Base-by-base conservation (phyloP, 345 rosid genomes). In the Pugionium cornutum region DNA sequence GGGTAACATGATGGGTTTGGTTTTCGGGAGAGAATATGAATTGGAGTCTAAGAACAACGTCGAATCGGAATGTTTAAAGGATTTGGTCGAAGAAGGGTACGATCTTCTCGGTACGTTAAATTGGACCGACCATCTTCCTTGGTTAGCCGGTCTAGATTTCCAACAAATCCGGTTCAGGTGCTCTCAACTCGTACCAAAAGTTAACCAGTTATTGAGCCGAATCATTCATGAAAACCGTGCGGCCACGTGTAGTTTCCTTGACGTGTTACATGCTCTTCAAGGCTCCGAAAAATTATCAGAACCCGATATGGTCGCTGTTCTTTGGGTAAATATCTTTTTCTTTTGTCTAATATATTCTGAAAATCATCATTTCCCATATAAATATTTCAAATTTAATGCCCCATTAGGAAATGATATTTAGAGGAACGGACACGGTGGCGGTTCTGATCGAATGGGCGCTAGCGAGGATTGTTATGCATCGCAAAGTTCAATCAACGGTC, bases 361-460 rank as follows among this genome's bases (percentile, higher is more conserved):
- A 1, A 9, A 27, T 31, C 32, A 52, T 8, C 37, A 29, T 3
- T 7, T 6, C 0, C 52, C 9, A 32, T 46, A 29, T 39, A 31
- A 37, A 47, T 8, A 8, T 30, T 58, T 37, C 1, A 6, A 30
- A n/a, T 2, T 9, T 33, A 41, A 62, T 47, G 69, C 66, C 35
- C 61, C 48, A 2, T 53, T n/a, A 91, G 96, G 98, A 91, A 77
- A 91, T 89, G 98, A 80, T 91, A 62, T 91, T 91, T 59, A 77
- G 98, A 42, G 98, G 98, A 35, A 86, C 96, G 25, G 96, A 89
- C 68, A 86, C 98, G 0, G 88, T 91, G 40, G 98, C 95, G 48
- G 91, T 91, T 45, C 31, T 89, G 72, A 81, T 89, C 62, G 98
- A 91, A 84, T 91, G 95, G 98, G 81, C 80, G 49, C 82, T 89